A percentile compares a stretch with the other conserved stretches of the same genome.
These are phyloP conservation scores for Aureococcus anophagefferens DNA, from an alignment of 108 stramenopile species.

Conservation along the genomic window DNA sequence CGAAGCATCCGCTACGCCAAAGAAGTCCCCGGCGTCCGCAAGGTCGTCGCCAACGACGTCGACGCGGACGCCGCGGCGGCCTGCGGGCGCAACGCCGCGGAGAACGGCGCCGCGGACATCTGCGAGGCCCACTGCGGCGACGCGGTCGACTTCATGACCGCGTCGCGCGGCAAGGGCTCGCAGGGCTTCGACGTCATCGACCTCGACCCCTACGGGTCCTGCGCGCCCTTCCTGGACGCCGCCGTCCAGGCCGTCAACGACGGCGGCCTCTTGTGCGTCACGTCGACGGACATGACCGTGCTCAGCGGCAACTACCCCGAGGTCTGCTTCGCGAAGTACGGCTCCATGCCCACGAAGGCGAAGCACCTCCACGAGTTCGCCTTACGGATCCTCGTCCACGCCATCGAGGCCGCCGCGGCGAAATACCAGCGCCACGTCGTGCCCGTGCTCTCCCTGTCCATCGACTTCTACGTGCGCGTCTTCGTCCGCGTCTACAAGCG, in stretches of 20 bases:
- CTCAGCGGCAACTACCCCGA: conserved; percentile 88
- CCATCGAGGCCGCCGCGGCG: conserved; percentile 66
- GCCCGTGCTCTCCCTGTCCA: conserved; percentile 85
- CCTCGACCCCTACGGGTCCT: conserved; percentile 93
- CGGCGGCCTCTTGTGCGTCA: conserved; percentile 86
- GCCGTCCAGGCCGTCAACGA: conserved; percentile 74
- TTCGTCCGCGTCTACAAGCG: conserved; percentile 88
- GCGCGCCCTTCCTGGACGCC: conserved; percentile 87
- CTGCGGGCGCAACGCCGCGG: conserved; percentile 55
- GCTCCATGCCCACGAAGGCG: conserved; percentile 67
- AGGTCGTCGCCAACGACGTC: conserved; percentile 83
- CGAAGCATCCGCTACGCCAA: conserved; percentile 90
- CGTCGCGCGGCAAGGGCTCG: too few species aligned
- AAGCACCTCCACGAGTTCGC: conserved; percentile 89
- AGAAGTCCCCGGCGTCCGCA: conserved; percentile 75
- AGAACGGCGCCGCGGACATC: conserved; percentile 58
- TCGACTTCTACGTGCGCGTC: conserved; percentile 93
- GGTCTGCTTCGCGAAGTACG: conserved; percentile 84
- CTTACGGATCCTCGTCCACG: conserved; percentile 77
- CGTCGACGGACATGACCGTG: conserved; percentile 95
- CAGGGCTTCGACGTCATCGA: conserved; percentile 76
- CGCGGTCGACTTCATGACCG: conserved; percentile 42
- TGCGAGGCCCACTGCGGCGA: conserved; percentile 54
- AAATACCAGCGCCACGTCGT: conserved; percentile 74
- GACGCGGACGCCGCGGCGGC: conserved; percentile 64